These are phyloP conservation scores for Vicia faba DNA, from an alignment of 306 rosid genomes.

Conservation along the genomic window DNA sequence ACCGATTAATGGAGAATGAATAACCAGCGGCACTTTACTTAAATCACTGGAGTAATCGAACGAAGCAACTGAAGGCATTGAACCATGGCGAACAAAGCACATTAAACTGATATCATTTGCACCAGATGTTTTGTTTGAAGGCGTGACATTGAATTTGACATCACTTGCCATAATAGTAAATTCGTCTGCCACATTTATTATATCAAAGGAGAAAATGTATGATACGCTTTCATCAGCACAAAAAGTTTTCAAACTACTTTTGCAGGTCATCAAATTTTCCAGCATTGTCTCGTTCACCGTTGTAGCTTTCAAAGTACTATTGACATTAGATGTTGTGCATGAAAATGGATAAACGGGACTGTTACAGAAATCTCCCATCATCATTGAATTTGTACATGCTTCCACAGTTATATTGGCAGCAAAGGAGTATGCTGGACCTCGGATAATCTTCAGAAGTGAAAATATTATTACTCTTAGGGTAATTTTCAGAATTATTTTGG, in stretches of 20 bases:
- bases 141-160: constrained; percentile 50
- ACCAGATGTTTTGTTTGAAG: constrained; percentile 45
- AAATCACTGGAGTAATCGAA: constrained; percentile 74
- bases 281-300: constrained; percentile 40
- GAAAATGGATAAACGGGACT: constrained; percentile 76
- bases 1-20: constrained; percentile 72
- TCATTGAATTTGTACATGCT: constrained; percentile 72
- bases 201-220: constrained; percentile 64
- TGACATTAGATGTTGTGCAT: constrained; percentile 53
- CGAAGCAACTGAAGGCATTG: constrained; percentile 67
- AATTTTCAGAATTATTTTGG: not conserved
- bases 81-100: constrained; percentile 83
- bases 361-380: constrained; percentile 80
- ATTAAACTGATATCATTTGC: constrained; percentile 50
- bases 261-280: constrained; percentile 56
- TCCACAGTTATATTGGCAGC: constrained; percentile 80
- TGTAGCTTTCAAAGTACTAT: constrained; percentile 38
- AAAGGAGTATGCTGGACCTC: constrained; percentile 70
- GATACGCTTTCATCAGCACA: constrained; percentile 64
- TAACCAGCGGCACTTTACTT: constrained; percentile 55
- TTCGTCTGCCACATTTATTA: constrained; percentile 62
- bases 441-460: constrained; percentile 57
- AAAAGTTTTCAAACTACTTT: constrained; percentile 50
- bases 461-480: not conserved
- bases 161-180: constrained; percentile 57